Percentiles rank a stretch among this genome's conserved stretches.
Conservation (phyloP, 176 grass and related monocot genomes). For the Avena sativa region DNA sequence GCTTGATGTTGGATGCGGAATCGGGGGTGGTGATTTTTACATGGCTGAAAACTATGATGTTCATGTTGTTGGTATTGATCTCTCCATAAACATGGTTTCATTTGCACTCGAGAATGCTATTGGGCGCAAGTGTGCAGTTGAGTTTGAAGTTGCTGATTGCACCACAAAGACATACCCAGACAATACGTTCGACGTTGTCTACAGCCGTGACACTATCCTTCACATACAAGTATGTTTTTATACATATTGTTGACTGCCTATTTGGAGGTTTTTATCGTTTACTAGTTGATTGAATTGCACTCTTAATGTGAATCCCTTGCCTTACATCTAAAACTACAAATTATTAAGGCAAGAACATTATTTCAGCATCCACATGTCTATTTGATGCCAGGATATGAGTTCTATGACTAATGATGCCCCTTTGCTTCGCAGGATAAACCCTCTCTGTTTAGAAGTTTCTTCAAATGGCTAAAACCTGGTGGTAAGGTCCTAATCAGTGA, state of each 20-base stretch:
- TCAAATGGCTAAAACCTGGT: constrained; percentile 92
- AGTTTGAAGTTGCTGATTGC: constrained; percentile 98
- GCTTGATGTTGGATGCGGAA: constrained; percentile 96
- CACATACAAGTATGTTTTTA: constrained; percentile 81
- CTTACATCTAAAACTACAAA: neutral
- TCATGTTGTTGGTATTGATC: constrained; percentile 94
- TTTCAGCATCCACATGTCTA: neutral
- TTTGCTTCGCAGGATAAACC: constrained; percentile 83
- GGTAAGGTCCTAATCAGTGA: constrained; percentile 95
- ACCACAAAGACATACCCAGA: constrained; percentile 87
- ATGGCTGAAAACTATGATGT: constrained; percentile 96
- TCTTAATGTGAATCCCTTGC: neutral
- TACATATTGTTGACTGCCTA: neutral
- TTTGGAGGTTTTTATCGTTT: neutral
- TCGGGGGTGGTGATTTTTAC: constrained; percentile 95
- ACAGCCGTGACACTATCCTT: constrained; percentile 95
- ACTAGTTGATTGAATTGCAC: neutral
- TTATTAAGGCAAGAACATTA: neutral
- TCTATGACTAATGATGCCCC: neutral
- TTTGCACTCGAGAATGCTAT: constrained; percentile 93
- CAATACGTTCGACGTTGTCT: constrained; percentile 79
- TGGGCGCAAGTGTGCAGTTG: constrained; percentile 76
- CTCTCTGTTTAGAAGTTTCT: constrained; percentile 75
- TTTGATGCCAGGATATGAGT: neutral
- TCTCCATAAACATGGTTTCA: constrained; percentile 97